These are phyloP conservation scores for Fusarium sp. DNA, from an alignment of 2,329 filamentous ascomycete genomes.

Conservation along the genomic window DNA sequence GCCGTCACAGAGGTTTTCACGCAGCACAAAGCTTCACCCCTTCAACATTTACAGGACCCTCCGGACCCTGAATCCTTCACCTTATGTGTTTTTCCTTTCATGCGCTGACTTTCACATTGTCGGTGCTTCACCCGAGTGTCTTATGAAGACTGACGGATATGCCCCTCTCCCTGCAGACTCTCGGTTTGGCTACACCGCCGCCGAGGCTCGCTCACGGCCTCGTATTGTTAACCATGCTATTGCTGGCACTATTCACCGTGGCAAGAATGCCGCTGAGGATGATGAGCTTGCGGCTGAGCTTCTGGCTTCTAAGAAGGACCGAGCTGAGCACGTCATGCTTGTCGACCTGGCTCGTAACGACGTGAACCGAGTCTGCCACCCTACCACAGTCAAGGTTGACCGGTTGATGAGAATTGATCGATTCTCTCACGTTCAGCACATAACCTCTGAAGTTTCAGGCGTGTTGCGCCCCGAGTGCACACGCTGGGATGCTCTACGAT, in stretches of 20 bases:
- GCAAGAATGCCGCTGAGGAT: slow-evolving; percentile 78
- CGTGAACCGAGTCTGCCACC: slow-evolving; percentile 94
- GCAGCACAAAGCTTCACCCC: slow-evolving; percentile 90
- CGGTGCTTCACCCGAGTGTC: slow-evolving; percentile 91
- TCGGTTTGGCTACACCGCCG: slow-evolving; percentile 41
- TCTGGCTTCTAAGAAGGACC: slow-evolving; percentile 78
- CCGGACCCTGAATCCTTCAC: slow-evolving; percentile 96
- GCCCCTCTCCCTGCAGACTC: slow-evolving; percentile 39
- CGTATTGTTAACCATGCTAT: slow-evolving; percentile 97
- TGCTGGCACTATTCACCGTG: slow-evolving; percentile 92
- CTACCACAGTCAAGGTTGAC: slow-evolving; percentile 89
- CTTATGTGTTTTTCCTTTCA: slow-evolving; percentile 96
- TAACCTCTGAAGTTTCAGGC: slow-evolving; percentile 95
- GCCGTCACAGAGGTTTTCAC: slow-evolving; percentile 90
- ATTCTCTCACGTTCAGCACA: slow-evolving; percentile 97
- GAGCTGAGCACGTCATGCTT: slow-evolving; percentile 96
- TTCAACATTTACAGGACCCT: slow-evolving; percentile 99
- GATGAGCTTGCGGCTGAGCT: slow-evolving; percentile 80
- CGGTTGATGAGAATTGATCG: slow-evolving; percentile 93
- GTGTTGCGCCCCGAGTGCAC: slow-evolving; percentile 86
- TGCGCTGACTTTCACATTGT: slow-evolving; percentile 95
- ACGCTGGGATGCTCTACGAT: slow-evolving; percentile 94
- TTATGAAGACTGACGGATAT: slow-evolving; percentile 75
- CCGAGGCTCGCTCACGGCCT: slow-evolving; percentile 71
- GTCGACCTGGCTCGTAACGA: slow-evolving; percentile 97